Conservation (phyloP, 176 grass and related monocot species). For the Pontederia crassipes region DNA sequence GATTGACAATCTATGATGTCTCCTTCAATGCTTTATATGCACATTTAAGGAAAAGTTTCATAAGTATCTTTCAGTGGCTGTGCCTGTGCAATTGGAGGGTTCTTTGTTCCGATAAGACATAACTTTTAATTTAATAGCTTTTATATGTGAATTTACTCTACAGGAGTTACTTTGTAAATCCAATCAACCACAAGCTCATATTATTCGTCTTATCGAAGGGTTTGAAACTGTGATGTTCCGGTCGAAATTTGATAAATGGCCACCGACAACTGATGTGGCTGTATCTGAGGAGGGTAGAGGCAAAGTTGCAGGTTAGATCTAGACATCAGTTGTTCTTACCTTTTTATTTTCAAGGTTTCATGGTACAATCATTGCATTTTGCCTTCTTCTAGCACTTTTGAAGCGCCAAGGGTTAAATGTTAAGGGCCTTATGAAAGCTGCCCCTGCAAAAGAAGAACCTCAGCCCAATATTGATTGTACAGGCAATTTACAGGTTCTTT, state of each 20-base stretch:
- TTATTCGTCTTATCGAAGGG: constrained; percentile 62
- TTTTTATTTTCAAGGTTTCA: too few species aligned
- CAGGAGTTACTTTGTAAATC: constrained; percentile 62
- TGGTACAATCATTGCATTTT: too few species aligned
- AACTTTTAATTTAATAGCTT: too few species aligned
- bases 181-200: constrained; percentile 20
- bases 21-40: constrained; percentile 21
- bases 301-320: constrained; percentile 90
- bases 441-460: constrained; percentile 57
- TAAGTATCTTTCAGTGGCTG: too few species aligned
- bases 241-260: constrained; percentile 60
- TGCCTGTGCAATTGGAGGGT: too few species aligned
- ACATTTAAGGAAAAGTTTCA: constrained; percentile 32
- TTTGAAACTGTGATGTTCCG: constrained; percentile 60
- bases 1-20: background rate
- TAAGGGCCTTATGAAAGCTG: constrained; percentile 73
- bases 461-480: constrained; percentile 81
- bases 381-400: constrained; percentile 23
- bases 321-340: constrained; percentile 37
- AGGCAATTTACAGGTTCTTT: constrained; percentile 75
- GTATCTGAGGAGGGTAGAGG: constrained; percentile 81
- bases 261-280: constrained; percentile 54
- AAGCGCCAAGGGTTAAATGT: constrained; percentile 77
- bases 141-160: background rate
- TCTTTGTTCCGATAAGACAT: too few species aligned